phyloP scores from a whole-genome alignment of 2,329 filamentous ascomycete genomes.

The Orbilia javanica region DNA sequence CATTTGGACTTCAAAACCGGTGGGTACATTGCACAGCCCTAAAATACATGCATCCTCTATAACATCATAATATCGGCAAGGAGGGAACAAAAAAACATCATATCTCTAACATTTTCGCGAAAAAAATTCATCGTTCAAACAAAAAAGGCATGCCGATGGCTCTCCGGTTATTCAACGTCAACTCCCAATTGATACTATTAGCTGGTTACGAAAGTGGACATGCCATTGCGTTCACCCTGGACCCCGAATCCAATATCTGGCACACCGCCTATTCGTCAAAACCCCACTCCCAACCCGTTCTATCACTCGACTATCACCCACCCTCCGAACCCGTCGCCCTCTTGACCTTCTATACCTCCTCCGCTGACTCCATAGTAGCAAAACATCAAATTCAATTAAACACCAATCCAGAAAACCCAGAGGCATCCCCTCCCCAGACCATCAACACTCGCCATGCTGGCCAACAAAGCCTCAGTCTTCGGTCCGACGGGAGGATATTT shows the following conservation, averaged over 20 bases:
- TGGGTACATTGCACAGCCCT: constrained; percentile 58
- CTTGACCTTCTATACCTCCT: constrained; percentile 77
- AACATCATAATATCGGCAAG: too few species aligned
- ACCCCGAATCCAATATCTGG: constrained; percentile 66
- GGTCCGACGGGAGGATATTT: constrained; percentile 84
- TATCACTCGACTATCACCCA: constrained; percentile 75
- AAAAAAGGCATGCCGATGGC: constrained; percentile 87
- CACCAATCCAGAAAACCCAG: constrained; percentile 60
- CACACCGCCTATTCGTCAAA: constrained; percentile 74
- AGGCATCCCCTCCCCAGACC: constrained; percentile 79
- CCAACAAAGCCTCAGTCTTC: constrained; percentile 82
- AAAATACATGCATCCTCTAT: constrained; percentile 63
- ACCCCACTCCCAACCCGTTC: constrained; percentile 81
- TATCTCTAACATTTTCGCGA: neutral
- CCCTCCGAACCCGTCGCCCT: constrained; percentile 62
- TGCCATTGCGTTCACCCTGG: constrained; percentile 72
- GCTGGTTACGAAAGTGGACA: constrained; percentile 88
- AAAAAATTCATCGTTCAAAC: neutral
- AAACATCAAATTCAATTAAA: constrained; percentile 76
- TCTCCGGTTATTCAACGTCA: constrained; percentile 72
- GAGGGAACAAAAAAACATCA: constrained; percentile 64
- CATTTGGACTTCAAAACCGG: constrained; percentile 66
- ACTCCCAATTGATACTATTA: constrained; percentile 71
- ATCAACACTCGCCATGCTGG: constrained; percentile 88
- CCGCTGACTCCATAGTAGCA: constrained; percentile 82